Percentiles rank a stretch among this genome's conserved stretches.
These are phyloP conservation scores for Cyberlindnera subsufficiens DNA, from an alignment of 805 yeast genomes.

Conservation along the genomic window DNA sequence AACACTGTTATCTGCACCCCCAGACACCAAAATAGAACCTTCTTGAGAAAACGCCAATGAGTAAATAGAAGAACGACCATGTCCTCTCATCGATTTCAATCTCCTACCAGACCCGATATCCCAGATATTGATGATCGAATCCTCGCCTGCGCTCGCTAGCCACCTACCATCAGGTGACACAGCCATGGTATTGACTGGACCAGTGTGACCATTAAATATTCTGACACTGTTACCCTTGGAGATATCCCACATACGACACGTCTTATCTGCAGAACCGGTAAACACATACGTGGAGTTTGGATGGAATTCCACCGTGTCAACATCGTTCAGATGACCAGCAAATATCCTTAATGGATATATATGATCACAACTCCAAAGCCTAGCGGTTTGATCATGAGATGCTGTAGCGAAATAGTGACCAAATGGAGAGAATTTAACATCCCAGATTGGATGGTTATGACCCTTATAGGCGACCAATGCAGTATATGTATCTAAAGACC, in stretches of 20 bases:
- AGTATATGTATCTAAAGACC: conserved; percentile 91
- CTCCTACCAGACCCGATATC: conserved; percentile 90
- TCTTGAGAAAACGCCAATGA: conserved; percentile 81
- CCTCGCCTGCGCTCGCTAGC: conserved; percentile 94
- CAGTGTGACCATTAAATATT: conserved; percentile 86
- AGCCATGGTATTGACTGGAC: conserved; percentile 79
- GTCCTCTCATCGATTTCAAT: conserved; percentile 90
- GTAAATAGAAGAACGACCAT: conserved; percentile 81
- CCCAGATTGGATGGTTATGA: conserved; percentile 97
- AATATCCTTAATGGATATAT: conserved; percentile 92
- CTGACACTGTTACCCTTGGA: conserved; percentile 84
- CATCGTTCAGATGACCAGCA: conserved; percentile 97
- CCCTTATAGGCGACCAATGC: conserved; percentile 93
- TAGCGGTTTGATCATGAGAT: conserved; percentile 95
- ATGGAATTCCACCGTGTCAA: conserved; percentile 90
- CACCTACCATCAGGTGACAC: conserved; percentile 97
- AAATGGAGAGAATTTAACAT: conserved; percentile 86
- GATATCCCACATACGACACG: conserved; percentile 98
- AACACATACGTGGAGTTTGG: conserved; percentile 93
- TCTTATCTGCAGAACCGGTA: conserved; percentile 93
- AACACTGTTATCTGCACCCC: conserved; percentile 88
- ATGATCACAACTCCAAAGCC: conserved; percentile 97
- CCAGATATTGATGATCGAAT: conserved; percentile 83
- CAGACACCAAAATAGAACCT: conserved; percentile 84
- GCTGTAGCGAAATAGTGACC: conserved; percentile 99